These are phyloP conservation scores for Grosmannia serpens DNA, from an alignment of 2,329 filamentous ascomycete genomes.

Conservation along the genomic window DNA sequence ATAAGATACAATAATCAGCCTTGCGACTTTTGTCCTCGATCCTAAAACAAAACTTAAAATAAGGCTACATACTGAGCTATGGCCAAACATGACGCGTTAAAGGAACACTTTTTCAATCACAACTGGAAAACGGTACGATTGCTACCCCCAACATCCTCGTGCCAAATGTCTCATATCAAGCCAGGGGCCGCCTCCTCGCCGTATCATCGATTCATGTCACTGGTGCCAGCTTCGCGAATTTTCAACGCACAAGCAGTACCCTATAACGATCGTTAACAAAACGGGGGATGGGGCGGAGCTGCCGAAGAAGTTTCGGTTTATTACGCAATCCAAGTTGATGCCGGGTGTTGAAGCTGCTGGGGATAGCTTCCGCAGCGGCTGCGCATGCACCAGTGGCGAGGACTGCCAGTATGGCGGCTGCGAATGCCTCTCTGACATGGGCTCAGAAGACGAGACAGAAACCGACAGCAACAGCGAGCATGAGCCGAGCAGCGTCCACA, in stretches of 20 bases:
- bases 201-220: conserved; percentile 34
- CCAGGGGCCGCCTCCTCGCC: conserved; percentile 5
- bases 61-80: too few species aligned
- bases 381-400: conserved; percentile 48
- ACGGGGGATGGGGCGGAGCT: conserved; percentile 40
- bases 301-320: conserved; percentile 57
- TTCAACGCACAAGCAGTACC: conserved; percentile 32
- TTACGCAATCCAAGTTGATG: conserved; percentile 48
- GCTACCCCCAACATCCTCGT: not conserved
- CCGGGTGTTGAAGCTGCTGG: conserved; percentile 48
- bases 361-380: conserved; percentile 55
- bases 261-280: conserved; percentile 54
- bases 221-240: conserved; percentile 51
- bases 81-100: not conserved
- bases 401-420: conserved; percentile 59
- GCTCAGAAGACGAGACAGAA: conserved; percentile 42
- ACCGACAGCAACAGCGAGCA: conserved; percentile 28
- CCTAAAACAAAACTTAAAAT: not conserved
- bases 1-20: too few species aligned
- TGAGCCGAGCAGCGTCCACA: conserved; percentile 5
- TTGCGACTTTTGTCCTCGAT: too few species aligned
- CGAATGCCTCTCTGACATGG: conserved; percentile 48
- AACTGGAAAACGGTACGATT: conserved; percentile 10
- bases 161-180: not conserved
- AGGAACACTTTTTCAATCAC: conserved; percentile 12